Evolutionary conservation across 83 land plant species (phyloP).

Genomic region (Picea abies): DNA sequence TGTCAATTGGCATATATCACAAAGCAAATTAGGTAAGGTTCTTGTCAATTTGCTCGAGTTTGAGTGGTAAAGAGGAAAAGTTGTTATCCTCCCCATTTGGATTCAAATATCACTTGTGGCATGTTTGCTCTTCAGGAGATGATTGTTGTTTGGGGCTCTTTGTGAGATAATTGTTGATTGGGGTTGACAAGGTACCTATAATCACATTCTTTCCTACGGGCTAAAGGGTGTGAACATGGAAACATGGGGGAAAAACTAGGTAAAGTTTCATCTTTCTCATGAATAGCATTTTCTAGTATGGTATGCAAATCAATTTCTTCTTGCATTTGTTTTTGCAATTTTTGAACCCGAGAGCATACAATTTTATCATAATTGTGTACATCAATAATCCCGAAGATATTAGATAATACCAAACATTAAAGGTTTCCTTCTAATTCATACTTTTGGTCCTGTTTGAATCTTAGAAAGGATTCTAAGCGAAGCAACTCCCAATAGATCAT

Average conservation of each 20-base stretch:
- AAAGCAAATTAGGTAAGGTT: conserved; percentile 25
- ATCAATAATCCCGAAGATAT: not conserved
- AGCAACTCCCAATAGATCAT: not conserved
- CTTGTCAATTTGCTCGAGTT: no score
- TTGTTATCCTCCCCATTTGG: no score
- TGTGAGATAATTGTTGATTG: no score
- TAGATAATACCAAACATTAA: not conserved
- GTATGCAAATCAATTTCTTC: conserved; percentile 62
- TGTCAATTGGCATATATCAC: conserved; percentile 41
- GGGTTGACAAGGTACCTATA: no score
- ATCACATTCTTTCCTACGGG: no score
- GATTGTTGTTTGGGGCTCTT: no score
- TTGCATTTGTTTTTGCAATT: conserved; percentile 53
- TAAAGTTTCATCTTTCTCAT: conserved; percentile 7
- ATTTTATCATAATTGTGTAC: not conserved
- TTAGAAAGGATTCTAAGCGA: not conserved
- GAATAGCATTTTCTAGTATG: conserved; percentile 53
- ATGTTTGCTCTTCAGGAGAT: no score
- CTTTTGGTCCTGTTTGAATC: not conserved
- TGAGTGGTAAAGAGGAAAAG: no score
- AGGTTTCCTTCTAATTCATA: not conserved
- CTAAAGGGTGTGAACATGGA: no score
- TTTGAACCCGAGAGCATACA: conserved; percentile 38
- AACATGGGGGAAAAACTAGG: no score
- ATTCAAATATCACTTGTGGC: no score